These are phyloP conservation scores for Talaromyces funiculosus DNA, from an alignment of 2,329 filamentous ascomycete species.

Conservation along the genomic window DNA sequence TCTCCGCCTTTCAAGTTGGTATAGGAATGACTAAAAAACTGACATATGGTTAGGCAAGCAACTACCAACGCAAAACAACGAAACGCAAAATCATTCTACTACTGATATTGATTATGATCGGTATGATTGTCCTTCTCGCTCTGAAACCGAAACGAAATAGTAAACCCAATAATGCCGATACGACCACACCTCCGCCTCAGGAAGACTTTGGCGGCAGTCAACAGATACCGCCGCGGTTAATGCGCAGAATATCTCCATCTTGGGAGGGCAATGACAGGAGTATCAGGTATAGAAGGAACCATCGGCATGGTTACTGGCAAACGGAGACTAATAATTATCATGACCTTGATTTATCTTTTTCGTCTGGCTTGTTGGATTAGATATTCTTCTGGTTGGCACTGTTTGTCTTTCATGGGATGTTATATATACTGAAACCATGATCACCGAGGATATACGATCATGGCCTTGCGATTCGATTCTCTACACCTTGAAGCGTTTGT, in stretches of 20 bases:
- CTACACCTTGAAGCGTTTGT: not conserved
- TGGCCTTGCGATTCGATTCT: conserved; percentile 11
- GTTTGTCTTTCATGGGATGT: not conserved
- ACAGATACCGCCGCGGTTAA: not conserved
- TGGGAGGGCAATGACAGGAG: not conserved
- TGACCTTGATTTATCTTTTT: not conserved
- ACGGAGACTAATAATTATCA: not conserved
- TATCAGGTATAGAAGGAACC: not conserved
- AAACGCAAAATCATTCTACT: conserved; percentile 91
- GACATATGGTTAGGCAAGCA: conserved; percentile 53
- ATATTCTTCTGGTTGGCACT: not conserved
- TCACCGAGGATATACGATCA: conserved; percentile 1
- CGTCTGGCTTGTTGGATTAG: not conserved
- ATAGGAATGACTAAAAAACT: not conserved
- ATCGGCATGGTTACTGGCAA: not conserved
- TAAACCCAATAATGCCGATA: conserved; percentile 17
- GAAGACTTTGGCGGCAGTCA: not conserved
- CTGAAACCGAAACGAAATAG: conserved; percentile 63
- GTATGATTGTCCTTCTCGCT: conserved; percentile 75
- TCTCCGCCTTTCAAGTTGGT: not conserved
- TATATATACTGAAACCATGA: not conserved
- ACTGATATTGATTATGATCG: conserved; percentile 75
- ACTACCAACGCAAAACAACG: conserved; percentile 80
- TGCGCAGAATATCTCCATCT: not conserved
- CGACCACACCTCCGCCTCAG: not conserved